Base-by-base conservation (phyloP, 176 grass and related monocot genomes). In the Phragmites australis region DNA sequence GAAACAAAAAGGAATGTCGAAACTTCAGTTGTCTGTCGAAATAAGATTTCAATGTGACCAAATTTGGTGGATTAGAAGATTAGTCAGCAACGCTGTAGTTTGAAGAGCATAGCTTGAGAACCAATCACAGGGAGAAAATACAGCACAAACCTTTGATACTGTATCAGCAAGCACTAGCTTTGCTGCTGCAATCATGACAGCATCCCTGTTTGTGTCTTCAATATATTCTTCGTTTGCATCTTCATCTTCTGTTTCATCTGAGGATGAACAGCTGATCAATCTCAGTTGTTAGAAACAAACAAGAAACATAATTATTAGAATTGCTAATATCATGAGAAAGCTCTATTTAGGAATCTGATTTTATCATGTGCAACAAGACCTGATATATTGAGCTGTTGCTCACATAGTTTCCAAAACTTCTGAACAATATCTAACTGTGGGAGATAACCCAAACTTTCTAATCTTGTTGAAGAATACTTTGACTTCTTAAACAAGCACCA, bases 231-330 rank as follows among this genome's bases (percentile, higher is more conserved):
- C 86, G 39, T 93, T 94, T 85, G 96, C 90, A 77, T 94, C 88
- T 85, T 98, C 96, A 85, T 94, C 96, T 89, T 98, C 96, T 49
- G 92, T 98, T 87, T 98, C 96, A 89, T 94, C 96, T 98, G 90
- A 74, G 71, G 65, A 76, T 75, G 7, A 49, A 83, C 31, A 85
- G 12, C 72, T 72, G 23, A 72, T 59, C 47, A 44, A 76, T 87
- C 61, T 77, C 37, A 49, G 68, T 77, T 21, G 64, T 63, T 50
- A 87, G 27, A 13, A 77, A 87, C 6, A 62, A 68, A 53, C 14
- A 32, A 71, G 9, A 55, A 67, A 25, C 18, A 21, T 16, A 74
- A 63, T 34, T 11, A 69, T 41, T 66, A 86, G 26, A 76, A 41
- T 23, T 79, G 51, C 11, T 49, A 65, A 56, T 18, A 89, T 76